Conservation (phyloP, 2,329 filamentous ascomycete genomes). For the Didymella arachidicola region DNA sequence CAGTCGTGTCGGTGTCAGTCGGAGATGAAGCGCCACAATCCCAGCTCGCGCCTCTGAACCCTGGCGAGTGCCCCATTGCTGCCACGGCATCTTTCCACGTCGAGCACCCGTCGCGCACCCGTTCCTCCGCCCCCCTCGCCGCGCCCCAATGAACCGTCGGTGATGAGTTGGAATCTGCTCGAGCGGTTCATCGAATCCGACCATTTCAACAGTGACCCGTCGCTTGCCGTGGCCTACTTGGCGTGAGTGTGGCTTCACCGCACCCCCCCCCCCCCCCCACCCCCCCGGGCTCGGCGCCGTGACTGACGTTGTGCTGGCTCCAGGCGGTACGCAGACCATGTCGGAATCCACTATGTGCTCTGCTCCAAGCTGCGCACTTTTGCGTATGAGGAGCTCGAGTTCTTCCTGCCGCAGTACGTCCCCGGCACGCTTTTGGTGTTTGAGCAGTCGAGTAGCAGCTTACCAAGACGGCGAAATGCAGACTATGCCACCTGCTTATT, state of each 20-base stretch:
- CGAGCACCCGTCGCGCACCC: neutral
- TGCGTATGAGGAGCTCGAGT: constrained; percentile 89
- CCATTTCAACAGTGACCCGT: constrained; percentile 91
- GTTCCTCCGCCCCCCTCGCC: constrained; percentile 5
- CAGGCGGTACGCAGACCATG: constrained; percentile 87
- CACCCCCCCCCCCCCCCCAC: constrained; percentile 10
- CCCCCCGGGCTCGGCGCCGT: neutral
- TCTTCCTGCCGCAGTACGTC: constrained; percentile 75
- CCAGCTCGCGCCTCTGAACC: constrained; percentile 15
- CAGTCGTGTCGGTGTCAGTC: neutral
- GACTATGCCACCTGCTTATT: constrained; percentile 83
- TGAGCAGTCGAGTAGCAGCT: constrained; percentile 51
- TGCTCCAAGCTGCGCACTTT: constrained; percentile 90
- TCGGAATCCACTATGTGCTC: constrained; percentile 87
- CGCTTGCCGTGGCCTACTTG: constrained; percentile 86
- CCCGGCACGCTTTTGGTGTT: constrained; percentile 13
- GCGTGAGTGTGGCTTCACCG: constrained; percentile 67
- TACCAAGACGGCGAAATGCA: constrained; percentile 27
- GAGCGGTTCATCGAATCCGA: constrained; percentile 92
- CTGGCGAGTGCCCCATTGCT: constrained; percentile 16
- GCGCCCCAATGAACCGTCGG: constrained; percentile 51
- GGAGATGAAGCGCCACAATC: constrained; percentile 1
- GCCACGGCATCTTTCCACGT: constrained; percentile 17
- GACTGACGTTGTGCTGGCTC: constrained; percentile 24
- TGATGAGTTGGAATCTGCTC: constrained; percentile 79